Evolutionary conservation across 768 basidiomycete species (phyloP), one percentile per base, ranked within the genome.

Genomic region (Melanogaster broomeanus): DNA sequence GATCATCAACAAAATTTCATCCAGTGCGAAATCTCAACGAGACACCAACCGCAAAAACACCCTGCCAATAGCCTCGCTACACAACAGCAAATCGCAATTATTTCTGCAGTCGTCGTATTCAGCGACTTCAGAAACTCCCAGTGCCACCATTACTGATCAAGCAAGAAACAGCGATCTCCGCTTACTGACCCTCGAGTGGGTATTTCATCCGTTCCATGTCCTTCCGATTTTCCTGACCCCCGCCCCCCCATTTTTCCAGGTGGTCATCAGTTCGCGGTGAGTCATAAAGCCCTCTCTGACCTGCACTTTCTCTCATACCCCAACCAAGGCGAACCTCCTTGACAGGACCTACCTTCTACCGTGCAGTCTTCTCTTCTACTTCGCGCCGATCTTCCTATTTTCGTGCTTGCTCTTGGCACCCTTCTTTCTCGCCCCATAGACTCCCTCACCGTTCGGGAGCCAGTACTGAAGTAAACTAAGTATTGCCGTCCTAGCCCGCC

Each of bases 141-240:
- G 60, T 52, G 68, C 71, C 82, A 88, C 65, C 68, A 89, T 88
- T 87, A 76, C 81, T 82, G 82, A 82, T 81, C 85, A 87, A 68
- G 74, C 76, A 78, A 81, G 83, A 76, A 88, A 88, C 74, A 79
- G 72, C 71, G 87, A 90, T 77, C 84, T 90, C 69, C 87, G 88
- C 78, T 77, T 88, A 69, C 71, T 88, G 85, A 84, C 85, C 84
- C 82, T 84, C 68, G 81, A 81, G 88, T 90, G 55, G 60, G 87
- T 68, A 16, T 51, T 56, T 55, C 59, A 59, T 60, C 61, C 62
- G 49, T 42, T 51, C 33, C 49, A 45, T 31, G n/a, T 56, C 61
- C 49, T 35, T 35, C 27, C 39, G 48, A 38, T 53, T 61, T 49
- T 21, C 61, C 48, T 62, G 47, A 60, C 44, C 40, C 22, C 27